Conservation (phyloP, 768 basidiomycete species). For the Tulasnella calospora region DNA sequence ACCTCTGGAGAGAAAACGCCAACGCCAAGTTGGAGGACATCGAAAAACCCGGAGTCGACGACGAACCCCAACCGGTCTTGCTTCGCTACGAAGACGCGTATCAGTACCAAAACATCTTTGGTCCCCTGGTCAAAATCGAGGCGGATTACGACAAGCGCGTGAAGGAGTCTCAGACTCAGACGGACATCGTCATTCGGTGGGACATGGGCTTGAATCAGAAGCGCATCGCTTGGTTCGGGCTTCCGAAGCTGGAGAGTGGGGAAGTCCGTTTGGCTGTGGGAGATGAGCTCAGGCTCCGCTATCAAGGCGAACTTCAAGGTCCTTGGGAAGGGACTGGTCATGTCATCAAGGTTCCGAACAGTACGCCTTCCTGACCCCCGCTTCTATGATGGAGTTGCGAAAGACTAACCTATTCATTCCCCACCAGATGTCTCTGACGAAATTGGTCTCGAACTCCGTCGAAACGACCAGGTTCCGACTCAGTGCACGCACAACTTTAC, state of each 20-base stretch:
- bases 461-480: conserved; percentile 86
- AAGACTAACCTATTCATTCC: neutral
- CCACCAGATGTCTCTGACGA: conserved; percentile 89
- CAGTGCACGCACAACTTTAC: conserved; percentile 93
- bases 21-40: conserved; percentile 93
- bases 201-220: conserved; percentile 98
- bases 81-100: conserved; percentile 88
- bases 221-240: conserved; percentile 93
- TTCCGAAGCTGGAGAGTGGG: conserved; percentile 96
- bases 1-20: conserved; percentile 95
- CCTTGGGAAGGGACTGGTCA: conserved; percentile 70
- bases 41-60: conserved; percentile 95
- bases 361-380: conserved; percentile 56
- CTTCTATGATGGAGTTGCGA: too few relatives aligned
- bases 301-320: conserved; percentile 61
- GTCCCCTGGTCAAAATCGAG: conserved; percentile 98
- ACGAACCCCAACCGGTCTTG: conserved; percentile 90
- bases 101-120: conserved; percentile 99
- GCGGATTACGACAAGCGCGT: conserved; percentile 97
- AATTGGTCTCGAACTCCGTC: conserved; percentile 86
- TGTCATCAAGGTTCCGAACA: conserved; percentile 98
- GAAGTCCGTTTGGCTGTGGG: conserved; percentile 96
- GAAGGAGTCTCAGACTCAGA: conserved; percentile 98
- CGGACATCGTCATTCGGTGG: conserved; percentile 93
- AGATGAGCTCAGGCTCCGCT: conserved; percentile 87